These are phyloP conservation scores for Pelargonium myrrhifolium DNA, from an alignment of 441 rosid species.

Conservation along the genomic window DNA sequence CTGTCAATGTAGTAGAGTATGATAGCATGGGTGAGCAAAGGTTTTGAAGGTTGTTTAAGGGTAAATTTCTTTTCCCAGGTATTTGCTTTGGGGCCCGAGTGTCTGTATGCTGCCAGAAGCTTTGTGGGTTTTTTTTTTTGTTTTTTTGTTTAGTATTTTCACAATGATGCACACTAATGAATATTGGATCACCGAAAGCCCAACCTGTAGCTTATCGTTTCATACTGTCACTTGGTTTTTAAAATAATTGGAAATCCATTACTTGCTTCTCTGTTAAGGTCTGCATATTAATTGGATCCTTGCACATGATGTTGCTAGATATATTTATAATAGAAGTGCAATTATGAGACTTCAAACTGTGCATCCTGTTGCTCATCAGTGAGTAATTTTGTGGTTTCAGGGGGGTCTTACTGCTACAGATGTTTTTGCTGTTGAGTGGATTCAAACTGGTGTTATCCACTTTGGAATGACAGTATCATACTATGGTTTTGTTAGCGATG, in stretches of 20 bases:
- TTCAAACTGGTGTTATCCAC: constrained; percentile 71
- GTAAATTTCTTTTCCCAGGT: no score
- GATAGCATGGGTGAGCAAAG: no score
- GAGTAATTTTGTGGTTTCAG: constrained; percentile 38
- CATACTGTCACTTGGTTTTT: neutral
- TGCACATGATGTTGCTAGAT: neutral
- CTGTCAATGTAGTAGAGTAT: no score
- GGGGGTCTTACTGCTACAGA: constrained; percentile 93
- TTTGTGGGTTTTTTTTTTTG: no score
- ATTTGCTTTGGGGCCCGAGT: no score
- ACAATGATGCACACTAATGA: neutral
- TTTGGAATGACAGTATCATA: constrained; percentile 93
- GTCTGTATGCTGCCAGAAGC: neutral
- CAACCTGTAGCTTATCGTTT: neutral
- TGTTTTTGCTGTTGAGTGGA: constrained; percentile 94
- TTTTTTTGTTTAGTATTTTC: neutral
- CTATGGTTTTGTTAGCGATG: constrained; percentile 94
- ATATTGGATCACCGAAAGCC: neutral
- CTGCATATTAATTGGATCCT: constrained; percentile 2
- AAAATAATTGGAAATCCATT: neutral
- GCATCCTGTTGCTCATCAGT: constrained; percentile 12
- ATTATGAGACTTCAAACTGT: neutral
- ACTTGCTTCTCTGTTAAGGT: neutral
- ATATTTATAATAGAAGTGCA: neutral
- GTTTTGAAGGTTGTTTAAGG: no score